These are phyloP conservation scores for Neodidymelliopsis sp. DNA, from an alignment of 2,329 filamentous ascomycete genomes.

Conservation along the genomic window DNA sequence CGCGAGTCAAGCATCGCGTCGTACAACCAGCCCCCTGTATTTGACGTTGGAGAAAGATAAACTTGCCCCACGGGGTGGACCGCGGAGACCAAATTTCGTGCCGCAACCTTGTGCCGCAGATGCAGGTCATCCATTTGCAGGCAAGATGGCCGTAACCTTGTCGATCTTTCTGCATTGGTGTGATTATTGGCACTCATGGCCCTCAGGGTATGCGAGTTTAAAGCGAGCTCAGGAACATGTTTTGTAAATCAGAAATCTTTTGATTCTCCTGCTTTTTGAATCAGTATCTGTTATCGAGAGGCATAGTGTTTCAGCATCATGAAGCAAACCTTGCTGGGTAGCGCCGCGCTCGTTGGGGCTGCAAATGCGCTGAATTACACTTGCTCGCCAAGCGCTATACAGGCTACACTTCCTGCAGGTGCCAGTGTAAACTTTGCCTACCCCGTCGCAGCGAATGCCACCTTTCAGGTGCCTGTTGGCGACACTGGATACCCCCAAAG, in stretches of 20 bases:
- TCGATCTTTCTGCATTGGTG: constrained; percentile 7
- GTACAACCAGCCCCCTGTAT: constrained; percentile 1
- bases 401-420: constrained; percentile 42
- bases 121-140: neutral
- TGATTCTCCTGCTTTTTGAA: neutral
- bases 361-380: constrained; percentile 40
- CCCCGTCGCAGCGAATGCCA: constrained; percentile 43
- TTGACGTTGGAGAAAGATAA: constrained; percentile 1
- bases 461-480: constrained; percentile 47
- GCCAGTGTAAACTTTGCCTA: constrained; percentile 49
- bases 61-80: neutral
- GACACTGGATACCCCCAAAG: constrained; percentile 53
- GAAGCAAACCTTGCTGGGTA: constrained; percentile 24
- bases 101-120: constrained; percentile 3
- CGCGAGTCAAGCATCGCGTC: constrained; percentile 5
- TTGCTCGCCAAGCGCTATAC: constrained; percentile 46
- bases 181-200: constrained; percentile 6
- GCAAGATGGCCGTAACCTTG: neutral
- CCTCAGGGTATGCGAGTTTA: neutral
- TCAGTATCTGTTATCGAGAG: neutral
- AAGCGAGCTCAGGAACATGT: neutral
- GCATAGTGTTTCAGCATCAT: constrained; percentile 23
- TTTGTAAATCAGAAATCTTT: neutral
- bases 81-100: constrained; percentile 2
- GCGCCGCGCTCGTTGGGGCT: constrained; percentile 26